Conservation (phyloP, 1,284 basidiomycete species). For the Malassezia nana region DNA sequence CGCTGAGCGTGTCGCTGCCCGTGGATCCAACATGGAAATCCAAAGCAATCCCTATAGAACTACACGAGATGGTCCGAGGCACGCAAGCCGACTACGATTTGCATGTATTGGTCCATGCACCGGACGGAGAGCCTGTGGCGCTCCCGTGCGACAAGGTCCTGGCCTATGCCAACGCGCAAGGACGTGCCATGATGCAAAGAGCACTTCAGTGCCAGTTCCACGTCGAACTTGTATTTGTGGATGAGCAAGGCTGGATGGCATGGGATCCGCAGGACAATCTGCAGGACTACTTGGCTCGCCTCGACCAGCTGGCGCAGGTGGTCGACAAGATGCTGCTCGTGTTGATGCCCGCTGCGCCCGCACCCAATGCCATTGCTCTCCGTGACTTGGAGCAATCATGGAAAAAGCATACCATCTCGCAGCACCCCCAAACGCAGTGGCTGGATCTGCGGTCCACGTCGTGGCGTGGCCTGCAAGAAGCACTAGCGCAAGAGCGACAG, state of each 20-base stretch:
- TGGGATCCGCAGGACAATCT: slow-evolving; percentile 2
- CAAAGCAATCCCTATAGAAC: background rate
- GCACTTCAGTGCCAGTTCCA: slow-evolving; percentile 13
- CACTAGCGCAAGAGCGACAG: background rate
- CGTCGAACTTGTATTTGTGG: slow-evolving; percentile 7
- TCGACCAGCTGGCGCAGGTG: slow-evolving; percentile 10
- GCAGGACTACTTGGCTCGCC: background rate
- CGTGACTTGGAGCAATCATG: background rate
- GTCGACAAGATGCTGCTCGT: slow-evolving; percentile 3
- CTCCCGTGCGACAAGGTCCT: slow-evolving; percentile 4
- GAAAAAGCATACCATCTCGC: background rate
- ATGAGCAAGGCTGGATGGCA: background rate
- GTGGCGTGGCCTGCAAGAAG: background rate
- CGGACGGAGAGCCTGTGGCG: background rate
- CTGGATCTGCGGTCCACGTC: background rate
- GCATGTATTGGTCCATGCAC: slow-evolving; percentile 4
- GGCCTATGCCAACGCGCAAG: slow-evolving; percentile 6
- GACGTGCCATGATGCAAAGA: slow-evolving; percentile 13
- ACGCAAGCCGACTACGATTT: background rate
- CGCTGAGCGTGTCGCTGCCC: slow-evolving; percentile 12
- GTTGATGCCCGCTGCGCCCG: background rate
- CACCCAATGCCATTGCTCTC: background rate
- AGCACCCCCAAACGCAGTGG: background rate
- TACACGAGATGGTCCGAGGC: background rate
- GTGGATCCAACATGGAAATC: background rate